Evolutionary conservation across 176 grass and related monocot species (phyloP), one percentile per base, ranked within the genome.

Genomic region (Neostapfia colusana): DNA sequence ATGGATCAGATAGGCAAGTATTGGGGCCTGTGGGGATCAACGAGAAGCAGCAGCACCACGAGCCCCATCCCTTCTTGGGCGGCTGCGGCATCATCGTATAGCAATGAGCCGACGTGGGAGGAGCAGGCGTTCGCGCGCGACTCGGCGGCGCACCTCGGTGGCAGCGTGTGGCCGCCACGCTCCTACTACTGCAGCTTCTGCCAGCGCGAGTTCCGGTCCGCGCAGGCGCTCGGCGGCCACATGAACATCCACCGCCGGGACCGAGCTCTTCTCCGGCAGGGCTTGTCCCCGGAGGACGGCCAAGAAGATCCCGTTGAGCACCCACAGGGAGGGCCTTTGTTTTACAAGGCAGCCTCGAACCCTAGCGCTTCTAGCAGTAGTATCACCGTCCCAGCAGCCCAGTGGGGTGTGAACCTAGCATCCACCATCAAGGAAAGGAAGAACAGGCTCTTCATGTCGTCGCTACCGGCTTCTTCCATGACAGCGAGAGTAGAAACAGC

Each of bases 191-290:
- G 95, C 87, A 92, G 69, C 77, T 98, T 98, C 77, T 98, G 95
- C 82, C 67, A 53, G 6, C 83, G 95, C 69, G 91, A 98, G 72
- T 98, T 98, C 81, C 80, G 95, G 20, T 98, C 95, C 1, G 95
- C 89, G 13, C 95, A 98, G 79, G 95, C 95, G 11, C 95, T 98
- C 2, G 95, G 95, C 16, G 91, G 95, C 10, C 95, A 98, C 91
- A 98, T 98, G 95, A 98, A 98, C 80, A 83, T 98, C 45, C 95
- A 98, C 82, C 85, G 95, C 50, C 88, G 89, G 21, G 91, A 98
- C 56, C 77, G 95, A 3, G 91, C 95, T 34, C 86, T 70, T 81
- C 95, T 98, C 63, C 81, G 76, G 54, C 89, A 79, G 16, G 36
- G 57, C 15, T 39, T 59, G 13, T 39, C 51, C 36, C 44, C 70